Evolutionary conservation across 257 asterid species (phyloP).

Genomic region (Solanum paucissectum): DNA sequence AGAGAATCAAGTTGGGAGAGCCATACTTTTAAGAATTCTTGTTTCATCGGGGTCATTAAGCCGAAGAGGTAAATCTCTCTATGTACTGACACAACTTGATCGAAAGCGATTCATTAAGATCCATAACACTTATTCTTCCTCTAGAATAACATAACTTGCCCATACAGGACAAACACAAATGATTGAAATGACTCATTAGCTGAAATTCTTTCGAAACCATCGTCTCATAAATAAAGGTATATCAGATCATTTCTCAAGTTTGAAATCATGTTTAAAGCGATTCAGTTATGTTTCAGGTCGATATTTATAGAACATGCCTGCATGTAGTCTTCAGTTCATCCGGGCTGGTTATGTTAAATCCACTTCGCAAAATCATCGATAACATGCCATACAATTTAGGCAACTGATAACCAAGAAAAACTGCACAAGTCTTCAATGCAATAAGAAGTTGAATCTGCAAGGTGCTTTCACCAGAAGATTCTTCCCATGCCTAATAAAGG

Average conservation of each 20-base stretch:
- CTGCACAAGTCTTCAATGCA: constrained; percentile 76
- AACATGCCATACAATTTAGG: constrained; percentile 68
- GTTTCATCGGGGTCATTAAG: too few species aligned
- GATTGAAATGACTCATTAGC: too few species aligned
- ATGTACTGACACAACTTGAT: constrained; percentile 19
- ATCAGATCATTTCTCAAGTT: too few species aligned
- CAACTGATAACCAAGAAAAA: constrained; percentile 81
- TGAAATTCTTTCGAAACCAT: too few species aligned
- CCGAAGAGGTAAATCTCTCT: neutral
- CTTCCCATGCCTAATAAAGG: constrained; percentile 78
- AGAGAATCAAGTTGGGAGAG: too few species aligned
- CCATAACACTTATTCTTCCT: too few species aligned
- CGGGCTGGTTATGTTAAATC: constrained; percentile 56
- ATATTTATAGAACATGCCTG: constrained; percentile 35
- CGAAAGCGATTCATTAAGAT: neutral
- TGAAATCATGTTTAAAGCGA: neutral
- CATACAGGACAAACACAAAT: too few species aligned
- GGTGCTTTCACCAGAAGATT: constrained; percentile 90
- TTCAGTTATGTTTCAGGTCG: too few species aligned
- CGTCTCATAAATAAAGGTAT: too few species aligned
- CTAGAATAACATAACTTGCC: too few species aligned
- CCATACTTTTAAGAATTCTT: neutral
- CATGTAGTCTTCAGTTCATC: constrained; percentile 98
- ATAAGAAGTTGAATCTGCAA: constrained; percentile 96
- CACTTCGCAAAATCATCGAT: constrained; percentile 67